A percentile compares a stretch with the other conserved stretches of the same genome.
Conservation (phyloP, 2,329 filamentous ascomycete species). For the Ophiostoma perfectum region DNA sequence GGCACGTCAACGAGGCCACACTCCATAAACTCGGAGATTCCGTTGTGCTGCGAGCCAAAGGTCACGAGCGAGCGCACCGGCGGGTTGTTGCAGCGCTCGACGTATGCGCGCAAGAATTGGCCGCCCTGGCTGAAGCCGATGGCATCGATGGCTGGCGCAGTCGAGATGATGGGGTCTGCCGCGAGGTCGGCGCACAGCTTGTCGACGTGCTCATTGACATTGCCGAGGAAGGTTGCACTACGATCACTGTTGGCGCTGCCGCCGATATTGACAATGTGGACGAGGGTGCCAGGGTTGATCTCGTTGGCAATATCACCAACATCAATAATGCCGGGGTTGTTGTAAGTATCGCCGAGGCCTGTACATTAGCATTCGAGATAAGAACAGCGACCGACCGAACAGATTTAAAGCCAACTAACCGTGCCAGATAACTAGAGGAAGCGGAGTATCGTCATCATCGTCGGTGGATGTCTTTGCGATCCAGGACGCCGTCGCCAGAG, state of each 20-base stretch:
- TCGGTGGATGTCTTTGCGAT: conserved; percentile 26
- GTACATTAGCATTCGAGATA: conserved; percentile 32
- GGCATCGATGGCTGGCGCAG: conserved; percentile 78
- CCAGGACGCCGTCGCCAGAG: conserved; percentile 34
- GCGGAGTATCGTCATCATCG: conserved; percentile 56
- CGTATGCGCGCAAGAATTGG: conserved; percentile 86
- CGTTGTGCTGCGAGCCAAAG: conserved; percentile 87
- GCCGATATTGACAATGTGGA: conserved; percentile 71
- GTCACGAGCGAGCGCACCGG: conserved; percentile 75
- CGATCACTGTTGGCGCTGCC: conserved; percentile 64
- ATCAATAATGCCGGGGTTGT: conserved; percentile 65
- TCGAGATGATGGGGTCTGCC: conserved; percentile 70
- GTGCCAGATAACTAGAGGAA: conserved; percentile 94
- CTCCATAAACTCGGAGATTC: conserved; percentile 74
- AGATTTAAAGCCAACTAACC: conserved; percentile 38
- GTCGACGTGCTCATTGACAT: conserved; percentile 72
- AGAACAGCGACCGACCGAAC: no score
- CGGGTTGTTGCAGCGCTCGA: conserved; percentile 78
- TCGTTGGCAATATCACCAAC: conserved; percentile 67
- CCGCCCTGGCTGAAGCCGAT: conserved; percentile 94
- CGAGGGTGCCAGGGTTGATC: conserved; percentile 74
- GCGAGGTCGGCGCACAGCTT: conserved; percentile 73
- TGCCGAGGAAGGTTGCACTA: conserved; percentile 83
- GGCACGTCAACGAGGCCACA: conserved; percentile 70
- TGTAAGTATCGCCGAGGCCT: conserved; percentile 65